Percentiles rank a stretch among this genome's conserved stretches.
These are phyloP conservation scores for Lyophyllum shimeji DNA, from an alignment of 768 basidiomycete genomes.

Conservation along the genomic window DNA sequence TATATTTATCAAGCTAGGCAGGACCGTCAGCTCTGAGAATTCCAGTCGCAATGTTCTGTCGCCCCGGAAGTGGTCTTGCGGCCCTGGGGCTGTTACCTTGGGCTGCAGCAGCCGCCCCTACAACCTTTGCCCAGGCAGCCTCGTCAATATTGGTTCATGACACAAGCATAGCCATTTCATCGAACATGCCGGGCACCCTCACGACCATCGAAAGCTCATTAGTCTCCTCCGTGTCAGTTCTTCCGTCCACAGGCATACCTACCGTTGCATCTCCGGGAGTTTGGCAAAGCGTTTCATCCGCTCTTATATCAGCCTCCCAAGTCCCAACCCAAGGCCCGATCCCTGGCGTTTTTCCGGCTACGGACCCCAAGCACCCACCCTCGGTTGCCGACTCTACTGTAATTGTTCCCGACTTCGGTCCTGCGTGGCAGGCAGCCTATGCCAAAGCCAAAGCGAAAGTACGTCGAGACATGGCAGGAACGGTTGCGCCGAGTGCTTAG, in stretches of 20 bases:
- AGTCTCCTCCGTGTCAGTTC: neutral
- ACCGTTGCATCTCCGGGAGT: slow-evolving; percentile 1
- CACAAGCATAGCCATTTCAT: neutral
- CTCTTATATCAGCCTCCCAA: slow-evolving; percentile 43
- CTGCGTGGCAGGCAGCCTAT: slow-evolving; percentile 44
- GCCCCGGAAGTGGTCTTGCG: neutral
- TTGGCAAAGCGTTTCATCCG: slow-evolving; percentile 24
- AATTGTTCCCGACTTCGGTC: slow-evolving; percentile 18
- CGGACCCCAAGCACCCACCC: slow-evolving; percentile 46
- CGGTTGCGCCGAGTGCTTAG: too few species aligned
- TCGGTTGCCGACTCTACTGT: slow-evolving; percentile 25
- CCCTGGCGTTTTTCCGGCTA: slow-evolving; percentile 43
- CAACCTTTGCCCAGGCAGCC: neutral
- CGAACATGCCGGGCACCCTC: neutral
- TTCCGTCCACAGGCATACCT: neutral
- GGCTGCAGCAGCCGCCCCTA: neutral
- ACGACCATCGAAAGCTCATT: neutral
- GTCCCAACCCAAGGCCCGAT: slow-evolving; percentile 39
- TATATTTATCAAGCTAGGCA: slow-evolving; percentile 10
- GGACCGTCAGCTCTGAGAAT: neutral
- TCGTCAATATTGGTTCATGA: neutral
- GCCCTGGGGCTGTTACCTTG: neutral
- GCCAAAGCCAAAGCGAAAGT: slow-evolving; percentile 42
- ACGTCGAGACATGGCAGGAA: neutral
- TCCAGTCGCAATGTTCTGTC: neutral